Conservation (phyloP, 768 basidiomycete species). For the Pleurotus sapidus region DNA sequence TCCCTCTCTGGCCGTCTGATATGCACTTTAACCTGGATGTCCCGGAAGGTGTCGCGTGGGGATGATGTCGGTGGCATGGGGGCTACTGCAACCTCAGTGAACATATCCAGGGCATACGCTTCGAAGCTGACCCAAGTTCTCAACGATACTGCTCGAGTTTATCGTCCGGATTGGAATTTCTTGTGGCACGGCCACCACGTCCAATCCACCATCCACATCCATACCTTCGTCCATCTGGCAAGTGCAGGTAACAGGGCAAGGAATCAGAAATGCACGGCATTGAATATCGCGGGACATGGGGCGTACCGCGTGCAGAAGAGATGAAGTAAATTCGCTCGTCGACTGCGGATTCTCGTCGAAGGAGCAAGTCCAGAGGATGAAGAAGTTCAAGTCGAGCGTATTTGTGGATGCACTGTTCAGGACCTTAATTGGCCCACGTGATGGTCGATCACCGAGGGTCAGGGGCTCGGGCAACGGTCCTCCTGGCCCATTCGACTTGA, state of each 20-base stretch:
- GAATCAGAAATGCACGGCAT: not conserved
- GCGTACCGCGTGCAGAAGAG: too few relatives aligned
- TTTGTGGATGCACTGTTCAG: not conserved
- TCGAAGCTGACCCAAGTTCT: not conserved
- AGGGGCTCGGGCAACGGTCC: not conserved
- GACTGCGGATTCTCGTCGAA: not conserved
- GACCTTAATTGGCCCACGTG: slow-evolving; percentile 1
- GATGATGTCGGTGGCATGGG: slow-evolving; percentile 17
- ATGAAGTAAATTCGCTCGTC: too few relatives aligned
- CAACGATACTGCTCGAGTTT: not conserved
- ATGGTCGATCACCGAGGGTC: not conserved
- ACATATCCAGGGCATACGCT: not conserved
- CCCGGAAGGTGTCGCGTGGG: slow-evolving; percentile 61
- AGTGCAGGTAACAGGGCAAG: not conserved
- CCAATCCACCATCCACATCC: slow-evolving; percentile 39
- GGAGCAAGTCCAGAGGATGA: not conserved
- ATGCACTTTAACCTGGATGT: slow-evolving; percentile 83
- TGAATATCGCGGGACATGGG: too few relatives aligned
- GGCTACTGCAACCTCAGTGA: not conserved
- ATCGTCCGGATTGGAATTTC: slow-evolving; percentile 13
- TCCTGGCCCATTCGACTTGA: not conserved
- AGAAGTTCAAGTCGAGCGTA: not conserved
- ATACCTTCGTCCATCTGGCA: slow-evolving; percentile 36
- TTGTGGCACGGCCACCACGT: slow-evolving; percentile 14
- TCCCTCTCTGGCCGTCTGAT: slow-evolving; percentile 77